Percentiles rank a stretch among this genome's conserved stretches.
phyloP scores from a whole-genome alignment of 805 yeast genomes.

The Komagataella pseudopastoris region DNA sequence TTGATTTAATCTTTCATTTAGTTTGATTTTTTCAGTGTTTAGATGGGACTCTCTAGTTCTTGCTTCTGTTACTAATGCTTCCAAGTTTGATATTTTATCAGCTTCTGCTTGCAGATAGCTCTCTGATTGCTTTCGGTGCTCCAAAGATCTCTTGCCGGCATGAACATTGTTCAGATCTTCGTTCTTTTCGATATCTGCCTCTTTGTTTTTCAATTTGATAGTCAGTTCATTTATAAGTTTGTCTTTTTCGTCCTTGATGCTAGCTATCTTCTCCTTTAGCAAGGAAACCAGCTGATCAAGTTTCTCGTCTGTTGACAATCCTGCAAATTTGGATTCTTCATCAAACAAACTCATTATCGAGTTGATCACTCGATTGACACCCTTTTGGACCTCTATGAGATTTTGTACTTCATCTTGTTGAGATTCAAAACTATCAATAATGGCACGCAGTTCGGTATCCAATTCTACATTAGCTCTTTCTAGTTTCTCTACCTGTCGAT shows the following conservation, averaged over 20 bases:
- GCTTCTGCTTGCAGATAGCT: constrained; percentile 2
- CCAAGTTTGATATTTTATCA: not conserved
- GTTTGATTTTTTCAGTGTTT: constrained; percentile 2
- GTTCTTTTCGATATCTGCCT: constrained; percentile 2
- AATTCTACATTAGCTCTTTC: constrained; percentile 1
- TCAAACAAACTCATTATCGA: constrained; percentile 3
- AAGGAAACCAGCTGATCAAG: not conserved
- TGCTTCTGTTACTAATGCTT: not conserved
- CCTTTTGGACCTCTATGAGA: not conserved
- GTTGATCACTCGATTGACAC: not conserved
- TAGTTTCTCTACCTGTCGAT: constrained; percentile 1
- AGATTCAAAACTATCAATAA: not conserved
- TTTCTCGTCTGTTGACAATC: not conserved
- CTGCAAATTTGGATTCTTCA: not conserved
- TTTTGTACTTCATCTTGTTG: not conserved
- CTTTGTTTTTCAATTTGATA: not conserved
- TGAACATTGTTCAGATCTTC: constrained; percentile 9
- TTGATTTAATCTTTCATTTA: constrained; percentile 6
- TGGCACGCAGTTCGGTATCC: not conserved
- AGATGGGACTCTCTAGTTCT: constrained; percentile 1
- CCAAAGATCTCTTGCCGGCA: constrained; percentile 5
- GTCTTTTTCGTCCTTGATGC: not conserved
- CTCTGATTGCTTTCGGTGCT: constrained; percentile 3
- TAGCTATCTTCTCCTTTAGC: not conserved
- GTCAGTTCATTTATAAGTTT: not conserved